Evolutionary conservation across 1,284 basidiomycete species (phyloP), one percentile per base, ranked within the genome.

Genomic region (Cutaneotrichosporon cutaneum): DNA sequence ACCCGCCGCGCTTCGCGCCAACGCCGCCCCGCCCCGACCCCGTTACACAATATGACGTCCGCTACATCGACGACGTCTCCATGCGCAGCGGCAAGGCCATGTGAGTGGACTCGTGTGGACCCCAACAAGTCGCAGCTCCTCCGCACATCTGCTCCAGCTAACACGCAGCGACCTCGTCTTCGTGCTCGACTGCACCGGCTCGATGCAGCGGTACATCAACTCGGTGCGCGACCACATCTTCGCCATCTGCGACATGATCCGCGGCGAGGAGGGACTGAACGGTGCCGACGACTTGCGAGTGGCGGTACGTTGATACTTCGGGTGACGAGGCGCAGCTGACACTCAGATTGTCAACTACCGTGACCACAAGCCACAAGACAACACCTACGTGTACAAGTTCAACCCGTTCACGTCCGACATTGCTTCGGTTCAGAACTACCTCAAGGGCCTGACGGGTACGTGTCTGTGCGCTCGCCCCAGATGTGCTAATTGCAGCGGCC

Each of bases 191-290:
- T 94, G 91, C 77, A 95, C 92, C 2, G 92, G 92, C 16, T 80
- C 78, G 8, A 82, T 81, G 81, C 80, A 79, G 58, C 73, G 74
- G 26, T 81, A 81, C 67, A 80, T 82, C 66, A 77, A 77, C 58
- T 76, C 90, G 56, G 94, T 94, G n/a, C 95, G 94, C 8, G 92
- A 90, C 82, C 98, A 99, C 81, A 97, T 99, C 81, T 92, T 95
- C 73, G 86, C 90, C 75, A 99, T 99, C 74, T 96, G 93, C 78
- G 90, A 90, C 61, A 89, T 92, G 81, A 99, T 99, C 72, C 90
- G 94, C 78, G 89, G 93, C 80, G 96, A 94, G 30, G 94, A 95
- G 55, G 90, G 90, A 72, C 86, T 99, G 24, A 88, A 90, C 72
- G 82, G 85, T 42, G 85, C 84, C 42, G 92, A 95, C 68, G 94